phyloP scores from a whole-genome alignment of 805 yeast species.

The Gaillardinia entomophila region DNA sequence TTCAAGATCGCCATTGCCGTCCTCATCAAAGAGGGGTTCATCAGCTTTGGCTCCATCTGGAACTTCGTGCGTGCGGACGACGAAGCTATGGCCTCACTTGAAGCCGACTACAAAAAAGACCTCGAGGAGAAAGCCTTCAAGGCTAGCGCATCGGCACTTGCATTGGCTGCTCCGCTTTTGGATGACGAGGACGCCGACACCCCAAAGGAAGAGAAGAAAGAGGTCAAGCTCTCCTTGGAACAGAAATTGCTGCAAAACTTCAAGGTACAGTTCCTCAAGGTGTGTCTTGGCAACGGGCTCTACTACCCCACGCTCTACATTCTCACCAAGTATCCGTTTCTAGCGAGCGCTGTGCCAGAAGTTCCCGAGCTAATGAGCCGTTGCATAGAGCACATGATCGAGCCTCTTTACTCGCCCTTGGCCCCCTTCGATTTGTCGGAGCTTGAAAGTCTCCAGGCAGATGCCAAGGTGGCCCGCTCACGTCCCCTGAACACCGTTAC shows the following conservation, averaged over 20 bases:
- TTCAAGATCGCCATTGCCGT: conserved; percentile 45
- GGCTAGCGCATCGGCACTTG: conserved; percentile 72
- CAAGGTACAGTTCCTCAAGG: conserved; percentile 40
- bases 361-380: conserved; percentile 44
- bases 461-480: conserved; percentile 16
- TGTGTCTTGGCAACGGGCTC: conserved; percentile 54
- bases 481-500: conserved; percentile 21
- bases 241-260: conserved; percentile 15
- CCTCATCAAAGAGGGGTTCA: conserved; percentile 58
- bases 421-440: conserved; percentile 15
- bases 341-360: conserved; percentile 49
- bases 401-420: conserved; percentile 37
- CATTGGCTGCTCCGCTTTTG: conserved; percentile 79
- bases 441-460: conserved; percentile 12
- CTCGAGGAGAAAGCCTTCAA: conserved; percentile 50
- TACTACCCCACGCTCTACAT: conserved; percentile 57
- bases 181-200: conserved; percentile 53
- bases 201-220: conserved; percentile 4
- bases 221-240: conserved; percentile 6
- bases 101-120: conserved; percentile 39
- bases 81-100: conserved; percentile 38
- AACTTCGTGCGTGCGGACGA: conserved; percentile 51
- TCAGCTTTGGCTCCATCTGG: conserved; percentile 59
- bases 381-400: conserved; percentile 42
- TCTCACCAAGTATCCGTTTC: conserved; percentile 54